phyloP scores from a whole-genome alignment of 352 stramenopile species.

The Phytophthora pinifolia region DNA sequence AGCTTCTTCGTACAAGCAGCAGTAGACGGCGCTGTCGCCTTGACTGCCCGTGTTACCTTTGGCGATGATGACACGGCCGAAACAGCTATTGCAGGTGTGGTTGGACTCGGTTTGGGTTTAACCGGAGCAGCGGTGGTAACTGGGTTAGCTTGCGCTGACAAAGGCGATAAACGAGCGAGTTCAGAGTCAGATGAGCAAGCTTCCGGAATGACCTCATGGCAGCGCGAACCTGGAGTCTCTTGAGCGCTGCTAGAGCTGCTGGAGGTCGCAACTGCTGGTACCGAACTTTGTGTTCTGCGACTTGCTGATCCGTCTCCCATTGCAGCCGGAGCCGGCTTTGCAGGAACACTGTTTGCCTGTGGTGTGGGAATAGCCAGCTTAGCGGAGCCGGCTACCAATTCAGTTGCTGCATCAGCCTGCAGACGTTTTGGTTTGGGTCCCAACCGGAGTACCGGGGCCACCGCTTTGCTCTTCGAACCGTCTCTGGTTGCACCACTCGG shows the following conservation, averaged over 20 bases:
- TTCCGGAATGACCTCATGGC: too few species aligned
- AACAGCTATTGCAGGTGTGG: not conserved
- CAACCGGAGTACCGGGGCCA: conserved; percentile 13
- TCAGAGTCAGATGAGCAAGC: conserved; percentile 4
- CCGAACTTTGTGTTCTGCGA: conserved; percentile 9
- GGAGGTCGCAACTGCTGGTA: too few species aligned
- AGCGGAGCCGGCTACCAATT: not conserved
- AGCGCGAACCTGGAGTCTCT: conserved; percentile 15
- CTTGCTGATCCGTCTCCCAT: not conserved
- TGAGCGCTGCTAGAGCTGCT: conserved; percentile 10
- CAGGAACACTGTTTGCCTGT: conserved; percentile 5
- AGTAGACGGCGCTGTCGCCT: conserved; percentile 3
- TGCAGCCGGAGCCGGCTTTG: not conserved
- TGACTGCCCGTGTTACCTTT: conserved; percentile 1
- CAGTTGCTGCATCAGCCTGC: not conserved
- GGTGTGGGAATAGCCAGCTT: not conserved
- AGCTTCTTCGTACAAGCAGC: not conserved
- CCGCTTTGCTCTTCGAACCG: conserved; percentile 12
- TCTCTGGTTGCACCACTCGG: not conserved
- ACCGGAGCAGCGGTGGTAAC: not conserved
- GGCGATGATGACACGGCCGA: not conserved
- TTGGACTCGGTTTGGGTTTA: not conserved
- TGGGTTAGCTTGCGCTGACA: not conserved
- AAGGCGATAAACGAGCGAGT: not conserved
- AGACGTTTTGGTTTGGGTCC: conserved; percentile 11